phyloP scores from a whole-genome alignment of 441 rosid species.

The Omphalea diandra region DNA sequence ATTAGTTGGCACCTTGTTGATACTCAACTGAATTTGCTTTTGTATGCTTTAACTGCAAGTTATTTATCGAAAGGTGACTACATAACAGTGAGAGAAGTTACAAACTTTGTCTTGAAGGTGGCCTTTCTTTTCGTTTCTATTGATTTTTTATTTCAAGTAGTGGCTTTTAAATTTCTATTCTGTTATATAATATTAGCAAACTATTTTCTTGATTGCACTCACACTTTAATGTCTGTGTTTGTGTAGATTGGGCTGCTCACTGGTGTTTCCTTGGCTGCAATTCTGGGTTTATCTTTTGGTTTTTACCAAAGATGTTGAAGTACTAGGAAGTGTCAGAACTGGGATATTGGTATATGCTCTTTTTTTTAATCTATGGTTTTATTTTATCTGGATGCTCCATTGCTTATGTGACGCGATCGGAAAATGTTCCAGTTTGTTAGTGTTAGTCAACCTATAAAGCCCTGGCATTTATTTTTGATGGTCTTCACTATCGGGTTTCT shows the following conservation, averaged over 20 bases:
- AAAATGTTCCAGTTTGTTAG: conserved; percentile 65
- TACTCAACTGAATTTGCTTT: conserved; percentile 19
- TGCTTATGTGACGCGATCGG: not conserved
- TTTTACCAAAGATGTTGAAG: conserved; percentile 81
- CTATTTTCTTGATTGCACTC: conserved; percentile 4
- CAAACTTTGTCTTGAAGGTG: conserved; percentile 75
- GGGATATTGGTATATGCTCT: conserved; percentile 66
- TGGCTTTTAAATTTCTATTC: no score
- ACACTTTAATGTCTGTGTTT: conserved; percentile 20
- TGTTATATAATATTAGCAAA: not conserved
- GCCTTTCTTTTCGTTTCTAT: conserved; percentile 17
- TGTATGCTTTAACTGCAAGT: conserved; percentile 83
- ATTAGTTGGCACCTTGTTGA: conserved; percentile 16
- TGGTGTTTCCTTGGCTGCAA: conserved; percentile 66
- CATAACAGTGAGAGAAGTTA: conserved; percentile 60
- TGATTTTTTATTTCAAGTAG: no score
- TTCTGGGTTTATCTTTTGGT: conserved; percentile 68
- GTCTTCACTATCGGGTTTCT: conserved; percentile 91
- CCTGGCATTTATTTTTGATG: conserved; percentile 89
- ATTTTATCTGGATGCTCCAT: not conserved
- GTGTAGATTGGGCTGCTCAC: conserved; percentile 76
- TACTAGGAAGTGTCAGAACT: conserved; percentile 67
- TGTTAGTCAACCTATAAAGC: conserved; percentile 94
- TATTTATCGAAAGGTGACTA: conserved; percentile 69
- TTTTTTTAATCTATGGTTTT: not conserved